These are phyloP conservation scores for Nemania abortiva DNA, from an alignment of 2,329 filamentous ascomycete species.

Conservation along the genomic window DNA sequence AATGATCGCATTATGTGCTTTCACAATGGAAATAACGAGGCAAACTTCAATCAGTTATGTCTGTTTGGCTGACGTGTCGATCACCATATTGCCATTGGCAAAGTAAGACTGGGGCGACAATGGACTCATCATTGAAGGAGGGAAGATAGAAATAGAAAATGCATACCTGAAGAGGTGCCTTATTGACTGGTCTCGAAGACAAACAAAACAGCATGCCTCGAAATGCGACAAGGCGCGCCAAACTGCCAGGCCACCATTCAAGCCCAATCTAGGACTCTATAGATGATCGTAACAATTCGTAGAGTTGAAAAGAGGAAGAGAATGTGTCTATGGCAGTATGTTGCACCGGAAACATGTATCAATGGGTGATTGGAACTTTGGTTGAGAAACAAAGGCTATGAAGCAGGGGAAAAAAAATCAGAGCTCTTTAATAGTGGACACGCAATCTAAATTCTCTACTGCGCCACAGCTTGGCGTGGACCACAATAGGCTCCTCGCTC, in stretches of 20 bases:
- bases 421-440: slow-evolving; percentile 24
- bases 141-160: slow-evolving; percentile 9
- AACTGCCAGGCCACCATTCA: not conserved
- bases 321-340: no score
- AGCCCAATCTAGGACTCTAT: not conserved
- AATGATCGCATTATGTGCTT: slow-evolving; percentile 2
- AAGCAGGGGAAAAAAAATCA: slow-evolving; percentile 27
- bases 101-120: slow-evolving; percentile 71
- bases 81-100: slow-evolving; percentile 61
- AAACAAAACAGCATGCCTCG: not conserved
- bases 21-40: slow-evolving; percentile 7
- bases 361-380: not conserved
- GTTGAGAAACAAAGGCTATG: slow-evolving; percentile 17
- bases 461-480: slow-evolving; percentile 33
- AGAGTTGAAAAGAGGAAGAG: not conserved
- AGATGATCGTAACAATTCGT: not conserved
- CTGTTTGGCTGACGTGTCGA: slow-evolving; percentile 66
- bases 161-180: slow-evolving; percentile 39
- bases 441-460: slow-evolving; percentile 10
- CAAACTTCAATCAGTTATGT: slow-evolving; percentile 56
- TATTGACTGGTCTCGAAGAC: not conserved
- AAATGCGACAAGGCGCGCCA: not conserved
- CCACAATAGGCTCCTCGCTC: not conserved
- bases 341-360: not conserved
- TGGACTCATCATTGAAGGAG: slow-evolving; percentile 63